phyloP scores from a whole-genome alignment of 1,139 yeast genomes.

The Citeromyces hawaiiensis region DNA sequence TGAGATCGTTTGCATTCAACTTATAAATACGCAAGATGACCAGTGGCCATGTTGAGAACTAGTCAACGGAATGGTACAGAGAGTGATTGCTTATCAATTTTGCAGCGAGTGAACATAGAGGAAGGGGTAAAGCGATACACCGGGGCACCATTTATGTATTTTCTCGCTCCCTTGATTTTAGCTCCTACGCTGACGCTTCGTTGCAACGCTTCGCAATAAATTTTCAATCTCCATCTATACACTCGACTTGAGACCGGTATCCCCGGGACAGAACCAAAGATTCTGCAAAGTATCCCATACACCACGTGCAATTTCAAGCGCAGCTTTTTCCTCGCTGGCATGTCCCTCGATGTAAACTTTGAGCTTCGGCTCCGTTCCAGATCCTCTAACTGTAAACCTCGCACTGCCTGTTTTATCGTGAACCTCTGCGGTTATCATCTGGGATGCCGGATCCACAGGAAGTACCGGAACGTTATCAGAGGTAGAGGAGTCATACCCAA shows the following conservation, averaged over 20 bases:
- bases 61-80: no score
- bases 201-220: no score
- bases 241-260: conserved; percentile 2
- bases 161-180: no score
- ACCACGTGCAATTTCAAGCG: conserved; percentile 35
- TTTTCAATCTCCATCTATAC: no score
- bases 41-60: no score
- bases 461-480: conserved; percentile 40
- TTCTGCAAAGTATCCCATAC: conserved; percentile 55
- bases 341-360: conserved; percentile 83
- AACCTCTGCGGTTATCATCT: conserved; percentile 63
- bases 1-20: no score
- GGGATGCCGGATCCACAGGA: conserved; percentile 61
- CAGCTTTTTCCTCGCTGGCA: conserved; percentile 28
- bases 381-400: conserved; percentile 80
- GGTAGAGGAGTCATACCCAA: conserved; percentile 68
- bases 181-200: no score
- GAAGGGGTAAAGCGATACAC: no score
- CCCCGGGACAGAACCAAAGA: conserved; percentile 50
- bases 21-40: no score
- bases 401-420: conserved; percentile 21
- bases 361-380: conserved; percentile 94
- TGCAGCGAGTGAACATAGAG: no score
- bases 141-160: no score
- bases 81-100: no score